Evolutionary conservation across 164 flowering plant species (phyloP).

Genomic region (Tetrastigma voinierianum): DNA sequence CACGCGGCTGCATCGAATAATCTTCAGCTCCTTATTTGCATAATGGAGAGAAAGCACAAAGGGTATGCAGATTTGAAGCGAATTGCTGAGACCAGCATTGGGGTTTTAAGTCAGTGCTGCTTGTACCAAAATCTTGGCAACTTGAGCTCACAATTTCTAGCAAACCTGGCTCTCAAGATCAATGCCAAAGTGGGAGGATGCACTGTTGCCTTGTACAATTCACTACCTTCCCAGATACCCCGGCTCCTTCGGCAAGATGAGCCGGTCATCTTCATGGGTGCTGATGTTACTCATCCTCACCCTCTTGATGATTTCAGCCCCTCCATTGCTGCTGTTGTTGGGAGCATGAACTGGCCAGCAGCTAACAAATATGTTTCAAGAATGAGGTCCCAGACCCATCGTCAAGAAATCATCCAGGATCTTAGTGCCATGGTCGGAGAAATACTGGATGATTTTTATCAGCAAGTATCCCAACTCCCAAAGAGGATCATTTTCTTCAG

Average conservation of each 20-base stretch:
- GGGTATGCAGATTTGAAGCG: constrained; percentile 96
- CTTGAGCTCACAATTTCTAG: constrained; percentile 71
- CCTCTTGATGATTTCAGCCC: constrained; percentile 88
- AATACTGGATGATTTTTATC: constrained; percentile 58
- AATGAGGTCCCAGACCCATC: constrained; percentile 83
- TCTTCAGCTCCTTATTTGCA: constrained; percentile 76
- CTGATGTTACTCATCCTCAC: constrained; percentile 98
- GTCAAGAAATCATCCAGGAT: constrained; percentile 86
- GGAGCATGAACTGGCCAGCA: constrained; percentile 94
- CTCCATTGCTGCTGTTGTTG: constrained; percentile 92
- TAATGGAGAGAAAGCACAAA: constrained; percentile 87
- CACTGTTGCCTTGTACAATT: constrained; percentile 73
- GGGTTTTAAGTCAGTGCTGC: constrained; percentile 89
- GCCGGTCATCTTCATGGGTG: constrained; percentile 91
- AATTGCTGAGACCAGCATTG: constrained; percentile 81
- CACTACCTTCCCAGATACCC: constrained; percentile 78
- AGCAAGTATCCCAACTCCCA: constrained; percentile 55
- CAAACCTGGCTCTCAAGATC: constrained; percentile 87
- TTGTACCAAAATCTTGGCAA: constrained; percentile 62
- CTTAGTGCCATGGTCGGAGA: constrained; percentile 81
- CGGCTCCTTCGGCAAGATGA: constrained; percentile 51
- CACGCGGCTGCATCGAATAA: constrained; percentile 51
- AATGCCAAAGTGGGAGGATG: constrained; percentile 95
- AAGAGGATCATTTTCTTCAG: constrained; percentile 76
- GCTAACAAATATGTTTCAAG: constrained; percentile 82